These are phyloP conservation scores for Yarrowia yakushimensis DNA, from an alignment of 805 yeast genomes.

Conservation along the genomic window DNA sequence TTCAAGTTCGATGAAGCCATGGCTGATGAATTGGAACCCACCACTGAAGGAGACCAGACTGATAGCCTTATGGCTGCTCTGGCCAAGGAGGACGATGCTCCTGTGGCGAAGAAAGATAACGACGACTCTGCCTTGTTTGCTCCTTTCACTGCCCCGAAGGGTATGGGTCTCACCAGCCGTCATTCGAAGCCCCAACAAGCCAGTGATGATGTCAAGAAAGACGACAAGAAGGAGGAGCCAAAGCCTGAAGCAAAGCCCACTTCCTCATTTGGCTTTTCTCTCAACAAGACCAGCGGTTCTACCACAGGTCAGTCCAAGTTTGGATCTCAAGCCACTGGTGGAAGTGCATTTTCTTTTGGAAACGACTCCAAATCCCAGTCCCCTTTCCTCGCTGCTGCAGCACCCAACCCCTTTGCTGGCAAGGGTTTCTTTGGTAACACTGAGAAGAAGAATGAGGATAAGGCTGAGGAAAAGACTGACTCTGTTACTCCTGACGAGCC, in stretches of 20 bases:
- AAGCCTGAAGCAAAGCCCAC: not conserved
- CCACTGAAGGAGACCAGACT: slow-evolving; percentile 10
- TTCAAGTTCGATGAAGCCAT: slow-evolving; percentile 15
- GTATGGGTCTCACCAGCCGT: slow-evolving; percentile 4
- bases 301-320: not conserved
- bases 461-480: not conserved
- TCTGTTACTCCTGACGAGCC: not conserved
- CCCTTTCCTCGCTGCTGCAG: not conserved
- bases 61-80: not conserved
- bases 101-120: not conserved
- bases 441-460: not conserved
- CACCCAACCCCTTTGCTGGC: not conserved
- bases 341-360: not conserved
- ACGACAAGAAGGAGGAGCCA: not conserved
- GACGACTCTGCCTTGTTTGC: not conserved
- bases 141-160: slow-evolving; percentile 3
- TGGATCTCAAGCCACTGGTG: not conserved
- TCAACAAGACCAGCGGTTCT: not conserved
- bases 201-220: slow-evolving; percentile 4
- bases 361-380: not conserved
- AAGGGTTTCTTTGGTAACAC: not conserved
- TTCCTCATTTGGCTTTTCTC: not conserved
- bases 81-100: not conserved
- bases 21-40: slow-evolving; percentile 20
- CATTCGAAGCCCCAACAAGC: slow-evolving; percentile 21